phyloP scores from a whole-genome alignment of 2,329 filamentous ascomycete genomes.

The Hypoxylon sp. region DNA sequence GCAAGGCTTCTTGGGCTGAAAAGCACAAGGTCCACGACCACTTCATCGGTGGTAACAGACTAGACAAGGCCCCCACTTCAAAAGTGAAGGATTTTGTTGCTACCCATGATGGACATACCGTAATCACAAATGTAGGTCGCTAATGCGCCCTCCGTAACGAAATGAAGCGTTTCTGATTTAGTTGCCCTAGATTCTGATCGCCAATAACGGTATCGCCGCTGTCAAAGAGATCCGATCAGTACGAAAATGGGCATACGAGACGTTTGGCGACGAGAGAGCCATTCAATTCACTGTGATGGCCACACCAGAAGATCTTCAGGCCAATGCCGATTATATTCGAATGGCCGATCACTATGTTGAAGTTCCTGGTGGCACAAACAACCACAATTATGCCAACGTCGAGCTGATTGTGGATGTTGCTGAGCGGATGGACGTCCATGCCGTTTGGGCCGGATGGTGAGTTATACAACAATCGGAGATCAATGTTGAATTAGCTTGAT shows the following conservation, averaged over 20 bases:
- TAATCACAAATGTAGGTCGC: conserved; percentile 90
- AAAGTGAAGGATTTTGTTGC: conserved; percentile 97
- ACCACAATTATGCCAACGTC: conserved; percentile 99
- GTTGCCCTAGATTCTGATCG: conserved; percentile 83
- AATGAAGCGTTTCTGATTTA: conserved; percentile 19
- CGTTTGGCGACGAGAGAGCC: conserved; percentile 96
- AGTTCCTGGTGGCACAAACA: conserved; percentile 98
- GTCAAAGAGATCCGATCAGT: conserved; percentile 99
- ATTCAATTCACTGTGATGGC: conserved; percentile 99
- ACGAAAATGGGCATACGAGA: conserved; percentile 99
- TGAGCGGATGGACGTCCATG: conserved; percentile 97
- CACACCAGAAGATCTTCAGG: conserved; percentile 95
- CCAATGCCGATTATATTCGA: conserved; percentile 98
- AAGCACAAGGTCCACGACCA: conserved; percentile 88
- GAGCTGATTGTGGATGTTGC: conserved; percentile 99
- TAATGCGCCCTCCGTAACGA: neutral
- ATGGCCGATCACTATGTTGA: conserved; percentile 99
- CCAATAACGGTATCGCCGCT: conserved; percentile 99
- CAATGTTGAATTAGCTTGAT: neutral
- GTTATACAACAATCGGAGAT: conserved; percentile 49
- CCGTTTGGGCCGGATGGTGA: conserved; percentile 98
- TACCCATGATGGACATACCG: conserved; percentile 90
- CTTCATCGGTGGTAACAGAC: conserved; percentile 94
- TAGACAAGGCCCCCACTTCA: conserved; percentile 83
- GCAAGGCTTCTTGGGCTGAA: conserved; percentile 77